A percentile compares a stretch with the other conserved stretches of the same genome.
Conservation (phyloP, 1,139 yeast species). For the Kurtzmaniella quercitrusa region DNA sequence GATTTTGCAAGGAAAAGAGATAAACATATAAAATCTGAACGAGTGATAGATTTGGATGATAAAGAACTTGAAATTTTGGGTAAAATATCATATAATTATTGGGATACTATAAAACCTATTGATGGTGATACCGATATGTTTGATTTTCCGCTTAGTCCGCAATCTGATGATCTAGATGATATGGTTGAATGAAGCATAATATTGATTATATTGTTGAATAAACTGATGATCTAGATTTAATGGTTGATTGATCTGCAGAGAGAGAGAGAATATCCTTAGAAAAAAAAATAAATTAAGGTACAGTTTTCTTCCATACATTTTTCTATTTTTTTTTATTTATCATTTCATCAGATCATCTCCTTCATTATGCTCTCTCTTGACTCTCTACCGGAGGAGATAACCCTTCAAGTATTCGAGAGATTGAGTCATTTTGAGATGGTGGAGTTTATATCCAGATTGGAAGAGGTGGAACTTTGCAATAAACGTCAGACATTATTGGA, state of each 20-base stretch:
- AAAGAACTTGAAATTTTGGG: constrained; percentile 11
- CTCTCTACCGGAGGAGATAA: constrained; percentile 23
- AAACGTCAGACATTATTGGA: constrained; percentile 5
- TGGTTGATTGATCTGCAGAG: neutral
- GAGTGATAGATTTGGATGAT: neutral
- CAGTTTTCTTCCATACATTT: too few relatives aligned
- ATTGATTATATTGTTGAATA: too few relatives aligned
- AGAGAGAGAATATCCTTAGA: too few relatives aligned
- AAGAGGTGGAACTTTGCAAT: constrained; percentile 1
- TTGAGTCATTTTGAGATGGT: constrained; percentile 21
- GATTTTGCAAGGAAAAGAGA: constrained; percentile 12
- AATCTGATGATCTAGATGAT: neutral
- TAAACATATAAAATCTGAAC: neutral
- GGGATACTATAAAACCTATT: constrained; percentile 27
- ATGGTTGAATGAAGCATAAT: neutral
- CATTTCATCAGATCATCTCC: too few relatives aligned
- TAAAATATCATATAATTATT: constrained; percentile 30
- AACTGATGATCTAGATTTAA: neutral
- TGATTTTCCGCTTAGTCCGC: constrained; percentile 8
- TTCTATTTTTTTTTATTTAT: too few relatives aligned
- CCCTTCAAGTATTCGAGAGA: constrained; percentile 18
- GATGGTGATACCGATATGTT: constrained; percentile 29
- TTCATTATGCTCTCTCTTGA: constrained; percentile 6
- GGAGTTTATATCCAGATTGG: constrained; percentile 12
- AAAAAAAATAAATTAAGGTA: too few relatives aligned